Base-by-base conservation (phyloP, 1,139 yeast species). In the Debaryomyces nepalensis region DNA sequence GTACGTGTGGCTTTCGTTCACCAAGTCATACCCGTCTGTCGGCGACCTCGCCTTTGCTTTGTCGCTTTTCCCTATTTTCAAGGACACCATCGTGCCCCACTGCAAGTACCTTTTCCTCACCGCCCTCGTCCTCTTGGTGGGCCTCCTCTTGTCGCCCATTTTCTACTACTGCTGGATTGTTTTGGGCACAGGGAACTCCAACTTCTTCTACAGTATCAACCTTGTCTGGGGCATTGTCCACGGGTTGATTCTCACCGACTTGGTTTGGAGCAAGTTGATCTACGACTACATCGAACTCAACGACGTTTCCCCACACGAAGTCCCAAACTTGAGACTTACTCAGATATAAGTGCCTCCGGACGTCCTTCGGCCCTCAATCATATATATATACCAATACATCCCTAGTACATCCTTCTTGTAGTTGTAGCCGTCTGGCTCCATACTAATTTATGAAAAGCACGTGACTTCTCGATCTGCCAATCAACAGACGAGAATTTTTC, bases 141-240 rank as follows among this genome's bases (percentile, higher is more conserved):
- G 67, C 29, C 57, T 71, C 42, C 53, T 72, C 2, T 73, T 93
- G 38, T 82, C 95, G 2, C 98, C 98, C 0, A 84, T 90, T 8
- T 93, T 93, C 61, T 90, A 90, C 68, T 90, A 89, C 61, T 77
- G 95, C 50, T 93, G 99, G 99, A 88, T 93, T 51, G 87, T 86
- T 42, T 74, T 89, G 46, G 97, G 97, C 10, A 89, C 95, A 22
- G 99, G 98, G 19, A 93, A 93, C 66, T 84, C 97, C 47, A 93
- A 93, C 66, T 93, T 93, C 70, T 93, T 90, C 69, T 93, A 91
- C 68, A 96, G 98, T 40, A 87, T 93, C 53, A 89, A 95, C 16
- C 74, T 93, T 49, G 87, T 86, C 3, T 87, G 91, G 68, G 84
- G 89, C 0, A 69, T 82, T 11, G 88, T 90, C 3, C 77, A 90